A percentile compares a stretch with the other conserved stretches of the same genome.
phyloP scores from a whole-genome alignment of 2,329 filamentous ascomycete species.

The Alternaria dauci region DNA sequence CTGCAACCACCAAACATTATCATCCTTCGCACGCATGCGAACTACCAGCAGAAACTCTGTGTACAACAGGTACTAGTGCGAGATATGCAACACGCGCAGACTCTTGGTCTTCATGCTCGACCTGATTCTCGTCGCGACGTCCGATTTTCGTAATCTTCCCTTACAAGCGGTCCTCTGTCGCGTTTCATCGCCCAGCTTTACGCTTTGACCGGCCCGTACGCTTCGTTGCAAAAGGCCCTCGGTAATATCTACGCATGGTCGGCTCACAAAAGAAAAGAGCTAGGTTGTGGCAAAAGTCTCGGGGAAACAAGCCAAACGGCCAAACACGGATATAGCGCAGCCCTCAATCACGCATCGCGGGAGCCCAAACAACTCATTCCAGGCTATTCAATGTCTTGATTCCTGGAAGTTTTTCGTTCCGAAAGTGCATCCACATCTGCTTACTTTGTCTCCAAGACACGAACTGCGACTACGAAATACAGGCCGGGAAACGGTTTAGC shows the following conservation, averaged over 20 bases:
- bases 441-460: background rate
- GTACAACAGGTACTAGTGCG: background rate
- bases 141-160: background rate
- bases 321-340: background rate
- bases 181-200: background rate
- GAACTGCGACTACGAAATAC: background rate
- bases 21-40: background rate
- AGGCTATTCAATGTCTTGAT: background rate
- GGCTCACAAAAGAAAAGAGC: background rate
- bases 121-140: no score
- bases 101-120: background rate
- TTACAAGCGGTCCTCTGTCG: background rate
- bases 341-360: background rate
- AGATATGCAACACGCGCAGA: background rate
- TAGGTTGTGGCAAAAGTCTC: background rate
- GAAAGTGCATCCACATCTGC: background rate
- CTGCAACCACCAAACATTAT: background rate
- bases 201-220: background rate
- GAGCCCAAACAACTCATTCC: background rate
- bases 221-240: background rate
- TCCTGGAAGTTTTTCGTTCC: background rate
- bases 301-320: background rate
- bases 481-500: conserved; percentile 3
- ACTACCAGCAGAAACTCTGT: background rate
- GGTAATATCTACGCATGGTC: no score